Base-by-base conservation (phyloP, 2,329 filamentous ascomycete genomes). In the Verticillium nonalfalfae region DNA sequence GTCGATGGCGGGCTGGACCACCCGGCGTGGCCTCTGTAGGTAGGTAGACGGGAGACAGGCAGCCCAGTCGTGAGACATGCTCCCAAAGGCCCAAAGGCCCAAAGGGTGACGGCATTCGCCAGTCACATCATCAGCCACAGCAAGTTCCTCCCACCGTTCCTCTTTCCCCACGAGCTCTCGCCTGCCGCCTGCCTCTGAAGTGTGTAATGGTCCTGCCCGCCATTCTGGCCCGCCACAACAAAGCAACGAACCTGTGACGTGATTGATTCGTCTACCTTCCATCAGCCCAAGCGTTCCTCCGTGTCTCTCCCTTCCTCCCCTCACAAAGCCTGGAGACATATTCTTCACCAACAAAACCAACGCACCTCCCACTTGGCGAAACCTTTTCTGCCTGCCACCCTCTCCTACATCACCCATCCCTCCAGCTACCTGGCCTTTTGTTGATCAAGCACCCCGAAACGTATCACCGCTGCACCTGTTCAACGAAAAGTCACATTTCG, bases 401-500 rank as follows among this genome's bases (percentile, higher is more conserved):
- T 10, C 18, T 57, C 60, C 26, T 59, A 55, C 52, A 59, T 50
- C 58, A 61, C 58, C 65, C 45, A 56, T 62, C 60, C 58, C 38
- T 56, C 52, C 31, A 54, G 45, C 55, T 35, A 59, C 26, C 50
- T 58, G 13, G 60, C 34, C 40, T 62, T 14, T 68, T 68, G 31
- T 68, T 68, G 31, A 66, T 66, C n/a, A 68, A 67, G 59, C 56
- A 66, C 36, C 61, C 65, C 58, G 33, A 31, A 59, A 10, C n/a
- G 40, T 59, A 38, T 7, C 13, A 59, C 33, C 57, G 57, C 56
- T 63, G 59, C 39, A 63, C 59, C 61, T 65, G 64, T 33, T 60
- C 9, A 60, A 61, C 59, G 59, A 60, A 45, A 58, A 55, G 59
- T 45, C 31, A 61, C 50, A 50, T n/a, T 38, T 56, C 45, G 45